phyloP scores from a whole-genome alignment of 2,329 filamentous ascomycete species.

The Simplicillium aogashimaense region DNA sequence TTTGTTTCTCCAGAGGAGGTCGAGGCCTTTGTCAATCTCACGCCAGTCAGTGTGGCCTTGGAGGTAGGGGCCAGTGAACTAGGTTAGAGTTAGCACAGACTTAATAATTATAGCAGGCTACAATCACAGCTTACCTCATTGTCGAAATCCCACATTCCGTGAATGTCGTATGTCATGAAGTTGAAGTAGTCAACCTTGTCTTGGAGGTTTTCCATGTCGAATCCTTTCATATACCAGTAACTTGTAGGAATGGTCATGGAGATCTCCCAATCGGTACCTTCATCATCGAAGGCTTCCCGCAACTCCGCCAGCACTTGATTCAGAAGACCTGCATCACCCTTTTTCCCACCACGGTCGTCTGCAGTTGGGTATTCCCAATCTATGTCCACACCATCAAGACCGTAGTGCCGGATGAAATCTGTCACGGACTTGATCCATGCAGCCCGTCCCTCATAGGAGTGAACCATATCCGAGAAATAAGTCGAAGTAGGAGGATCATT shows the following conservation, averaged over 20 bases:
- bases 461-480: slow-evolving; percentile 2
- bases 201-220: slow-evolving; percentile 3
- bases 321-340: slow-evolving; percentile 4
- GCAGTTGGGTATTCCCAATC: neutral
- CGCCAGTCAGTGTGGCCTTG: slow-evolving; percentile 27
- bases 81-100: slow-evolving; percentile 3
- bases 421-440: slow-evolving; percentile 1
- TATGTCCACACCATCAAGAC: neutral
- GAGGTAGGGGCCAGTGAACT: slow-evolving; percentile 17
- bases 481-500: slow-evolving; percentile 1
- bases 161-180: slow-evolving; percentile 27
- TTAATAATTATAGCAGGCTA: too few species aligned
- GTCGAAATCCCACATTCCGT: slow-evolving; percentile 23
- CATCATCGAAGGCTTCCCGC: neutral
- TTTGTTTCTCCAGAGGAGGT: slow-evolving; percentile 29
- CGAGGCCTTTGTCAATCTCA: slow-evolving; percentile 24
- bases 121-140: too few species aligned
- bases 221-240: slow-evolving; percentile 8
- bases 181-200: slow-evolving; percentile 21
- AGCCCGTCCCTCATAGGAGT: slow-evolving; percentile 9
- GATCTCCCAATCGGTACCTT: slow-evolving; percentile 2
- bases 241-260: slow-evolving; percentile 1
- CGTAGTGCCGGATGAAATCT: neutral
- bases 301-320: neutral
- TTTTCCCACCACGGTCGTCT: slow-evolving; percentile 2